Percentiles rank a stretch among this genome's conserved stretches.
These are phyloP conservation scores for Paecilomyces sp. DNA, from an alignment of 2,329 filamentous ascomycete species.

Conservation along the genomic window DNA sequence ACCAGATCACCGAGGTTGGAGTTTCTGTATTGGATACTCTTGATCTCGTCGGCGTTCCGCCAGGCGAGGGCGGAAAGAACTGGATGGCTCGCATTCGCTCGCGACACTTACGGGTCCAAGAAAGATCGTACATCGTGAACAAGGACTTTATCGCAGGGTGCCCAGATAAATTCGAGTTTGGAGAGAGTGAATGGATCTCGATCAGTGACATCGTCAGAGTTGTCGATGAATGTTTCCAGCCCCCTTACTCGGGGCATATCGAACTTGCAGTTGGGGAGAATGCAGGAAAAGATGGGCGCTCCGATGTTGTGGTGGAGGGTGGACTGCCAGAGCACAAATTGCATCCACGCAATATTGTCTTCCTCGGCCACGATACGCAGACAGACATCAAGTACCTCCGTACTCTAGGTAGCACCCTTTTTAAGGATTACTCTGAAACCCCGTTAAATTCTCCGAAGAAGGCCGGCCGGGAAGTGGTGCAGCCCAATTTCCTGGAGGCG, in stretches of 20 bases:
- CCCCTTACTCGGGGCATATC: slow-evolving; percentile 43
- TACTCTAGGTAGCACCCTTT: slow-evolving; percentile 54
- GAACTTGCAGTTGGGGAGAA: slow-evolving; percentile 4
- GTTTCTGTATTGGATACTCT: slow-evolving; percentile 71
- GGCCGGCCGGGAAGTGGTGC: not conserved
- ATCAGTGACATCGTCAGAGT: slow-evolving; percentile 37
- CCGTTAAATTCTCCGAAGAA: not conserved
- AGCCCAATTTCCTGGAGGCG: slow-evolving; percentile 50
- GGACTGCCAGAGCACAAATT: slow-evolving; percentile 7
- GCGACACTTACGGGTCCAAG: slow-evolving; percentile 69
- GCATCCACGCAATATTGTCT: slow-evolving; percentile 53
- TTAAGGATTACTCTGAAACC: slow-evolving; percentile 6
- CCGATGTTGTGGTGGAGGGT: not conserved
- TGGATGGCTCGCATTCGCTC: slow-evolving; percentile 64
- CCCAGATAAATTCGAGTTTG: slow-evolving; percentile 68
- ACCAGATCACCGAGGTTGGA: slow-evolving; percentile 75
- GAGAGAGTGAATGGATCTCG: slow-evolving; percentile 50
- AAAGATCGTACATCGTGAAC: slow-evolving; percentile 63
- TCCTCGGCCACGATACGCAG: slow-evolving; percentile 70
- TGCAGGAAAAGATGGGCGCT: not conserved
- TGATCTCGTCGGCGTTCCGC: slow-evolving; percentile 47
- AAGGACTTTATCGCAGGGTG: slow-evolving; percentile 62
- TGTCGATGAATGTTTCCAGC: slow-evolving; percentile 50
- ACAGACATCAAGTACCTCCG: slow-evolving; percentile 64
- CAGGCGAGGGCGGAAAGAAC: slow-evolving; percentile 54